These are phyloP conservation scores for Leptoxyphium fumago DNA, from an alignment of 2,329 filamentous ascomycete genomes.

Conservation along the genomic window DNA sequence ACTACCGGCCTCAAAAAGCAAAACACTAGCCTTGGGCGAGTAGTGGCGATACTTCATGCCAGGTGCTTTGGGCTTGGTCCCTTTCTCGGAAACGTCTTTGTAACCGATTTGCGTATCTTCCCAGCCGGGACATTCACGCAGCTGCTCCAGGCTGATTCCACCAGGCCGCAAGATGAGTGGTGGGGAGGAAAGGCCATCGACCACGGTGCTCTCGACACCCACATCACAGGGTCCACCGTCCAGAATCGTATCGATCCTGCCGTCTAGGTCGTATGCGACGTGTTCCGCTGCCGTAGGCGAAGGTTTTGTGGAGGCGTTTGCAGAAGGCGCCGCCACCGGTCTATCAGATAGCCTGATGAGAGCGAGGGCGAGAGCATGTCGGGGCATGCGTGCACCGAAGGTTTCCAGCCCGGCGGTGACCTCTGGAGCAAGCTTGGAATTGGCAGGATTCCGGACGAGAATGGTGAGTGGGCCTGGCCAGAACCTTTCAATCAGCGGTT, in stretches of 20 bases:
- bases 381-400: conserved; percentile 83
- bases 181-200: conserved; percentile 72
- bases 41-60: conserved; percentile 99
- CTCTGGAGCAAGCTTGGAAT: conserved; percentile 65
- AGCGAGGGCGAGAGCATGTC: conserved; percentile 67
- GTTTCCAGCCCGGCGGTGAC: conserved; percentile 75
- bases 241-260: conserved; percentile 71
- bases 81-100: conserved; percentile 55
- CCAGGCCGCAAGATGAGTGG: conserved; percentile 76
- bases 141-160: conserved; percentile 68
- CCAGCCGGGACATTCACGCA: conserved; percentile 66
- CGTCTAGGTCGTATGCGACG: conserved; percentile 70
- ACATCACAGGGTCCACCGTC: conserved; percentile 79
- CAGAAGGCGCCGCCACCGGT: conserved; percentile 81
- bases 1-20: conserved; percentile 33
- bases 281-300: conserved; percentile 84
- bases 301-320: conserved; percentile 86
- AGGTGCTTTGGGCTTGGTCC: conserved; percentile 61
- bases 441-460: conserved; percentile 59
- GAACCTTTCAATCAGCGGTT: conserved; percentile 62
- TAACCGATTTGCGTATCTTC: conserved; percentile 64
- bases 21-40: conserved; percentile 72
- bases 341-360: conserved; percentile 67
- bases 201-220: conserved; percentile 91
- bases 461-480: conserved; percentile 95